These are phyloP conservation scores for Ophiostoma fasciatum DNA, from an alignment of 2,329 filamentous ascomycete species.

Conservation along the genomic window DNA sequence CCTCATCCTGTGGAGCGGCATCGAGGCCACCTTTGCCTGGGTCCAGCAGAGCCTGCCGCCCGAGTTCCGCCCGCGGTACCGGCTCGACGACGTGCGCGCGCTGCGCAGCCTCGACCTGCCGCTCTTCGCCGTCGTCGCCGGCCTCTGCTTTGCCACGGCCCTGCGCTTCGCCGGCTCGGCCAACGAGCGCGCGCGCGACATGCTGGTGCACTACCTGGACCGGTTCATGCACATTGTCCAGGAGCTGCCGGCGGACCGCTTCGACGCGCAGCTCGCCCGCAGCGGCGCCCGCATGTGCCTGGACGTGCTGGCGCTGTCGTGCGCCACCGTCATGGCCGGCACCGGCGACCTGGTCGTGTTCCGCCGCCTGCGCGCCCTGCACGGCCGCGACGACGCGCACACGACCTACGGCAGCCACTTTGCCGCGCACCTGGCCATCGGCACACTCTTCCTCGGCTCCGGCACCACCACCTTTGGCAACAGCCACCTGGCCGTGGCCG, in stretches of 20 bases:
- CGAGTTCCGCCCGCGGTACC: conserved; percentile 48
- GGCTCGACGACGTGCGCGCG: conserved; percentile 41
- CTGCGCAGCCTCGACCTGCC: conserved; percentile 75
- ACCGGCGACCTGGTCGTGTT: conserved; percentile 81
- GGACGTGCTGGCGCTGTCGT: conserved; percentile 68
- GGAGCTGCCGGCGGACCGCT: conserved; percentile 36
- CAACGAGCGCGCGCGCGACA: conserved; percentile 56
- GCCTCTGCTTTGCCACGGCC: conserved; percentile 69
- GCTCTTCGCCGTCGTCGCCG: conserved; percentile 83
- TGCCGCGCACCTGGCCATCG: conserved; percentile 82
- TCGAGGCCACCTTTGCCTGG: conserved; percentile 61
- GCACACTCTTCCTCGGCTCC: conserved; percentile 78
- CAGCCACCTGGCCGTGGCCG: conserved; percentile 71
- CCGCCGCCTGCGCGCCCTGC: conserved; percentile 70
- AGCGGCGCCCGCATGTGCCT: conserved; percentile 83
- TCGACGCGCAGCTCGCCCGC: conserved; percentile 72
- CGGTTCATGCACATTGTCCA: conserved; percentile 67
- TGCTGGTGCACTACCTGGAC: conserved; percentile 73
- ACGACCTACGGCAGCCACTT: conserved; percentile 89
- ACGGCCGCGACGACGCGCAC: conserved; percentile 70
- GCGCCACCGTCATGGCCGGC: conserved; percentile 85
- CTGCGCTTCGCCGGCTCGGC: conserved; percentile 62
- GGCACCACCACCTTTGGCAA: conserved; percentile 87
- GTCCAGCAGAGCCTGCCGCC: conserved; percentile 57
- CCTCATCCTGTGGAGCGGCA: conserved; percentile 81